Evolutionary conservation across 2,329 filamentous ascomycete genomes (phyloP).

Genomic region (Exserohilum rostratum): DNA sequence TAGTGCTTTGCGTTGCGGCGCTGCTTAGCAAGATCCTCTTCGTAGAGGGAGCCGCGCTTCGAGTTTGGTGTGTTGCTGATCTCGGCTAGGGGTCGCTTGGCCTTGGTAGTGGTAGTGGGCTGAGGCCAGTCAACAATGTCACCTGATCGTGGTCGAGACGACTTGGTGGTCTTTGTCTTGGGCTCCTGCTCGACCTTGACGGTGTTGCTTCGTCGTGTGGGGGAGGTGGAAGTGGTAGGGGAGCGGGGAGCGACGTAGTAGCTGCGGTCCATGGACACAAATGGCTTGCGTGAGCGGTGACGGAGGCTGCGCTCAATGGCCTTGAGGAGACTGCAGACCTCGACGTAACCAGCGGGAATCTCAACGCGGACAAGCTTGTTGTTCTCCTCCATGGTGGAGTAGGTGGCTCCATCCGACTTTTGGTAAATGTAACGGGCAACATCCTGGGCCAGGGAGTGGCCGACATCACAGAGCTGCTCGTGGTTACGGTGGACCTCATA

Average conservation of each 20-base stretch:
- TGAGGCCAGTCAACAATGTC: slow-evolving; percentile 49
- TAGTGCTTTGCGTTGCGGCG: slow-evolving; percentile 47
- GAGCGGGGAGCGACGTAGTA: slow-evolving; percentile 52
- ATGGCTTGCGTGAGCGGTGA: slow-evolving; percentile 43
- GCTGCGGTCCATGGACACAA: slow-evolving; percentile 53
- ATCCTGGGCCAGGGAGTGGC: slow-evolving; percentile 53
- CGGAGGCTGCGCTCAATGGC: slow-evolving; percentile 51
- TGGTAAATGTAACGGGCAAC: slow-evolving; percentile 55
- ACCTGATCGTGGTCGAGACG: slow-evolving; percentile 41
- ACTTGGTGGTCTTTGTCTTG: slow-evolving; percentile 34
- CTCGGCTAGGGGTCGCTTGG: slow-evolving; percentile 34
- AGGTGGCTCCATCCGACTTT: slow-evolving; percentile 41
- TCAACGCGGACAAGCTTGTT: slow-evolving; percentile 54
- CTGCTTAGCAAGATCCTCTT: slow-evolving; percentile 45
- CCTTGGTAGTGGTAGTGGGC: slow-evolving; percentile 13
- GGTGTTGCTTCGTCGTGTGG: slow-evolving; percentile 32
- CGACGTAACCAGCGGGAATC: slow-evolving; percentile 50
- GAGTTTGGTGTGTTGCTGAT: slow-evolving; percentile 38
- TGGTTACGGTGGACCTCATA: slow-evolving; percentile 50
- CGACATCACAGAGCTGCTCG: slow-evolving; percentile 52
- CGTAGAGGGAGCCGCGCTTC: slow-evolving; percentile 51
- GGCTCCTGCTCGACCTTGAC: slow-evolving; percentile 43
- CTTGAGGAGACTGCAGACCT: slow-evolving; percentile 49
- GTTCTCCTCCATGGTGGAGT: slow-evolving; percentile 45
- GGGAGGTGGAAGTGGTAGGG: slow-evolving; percentile 23